Evolutionary conservation across 148 eudicot genomes (phyloP).

Genomic region (Chenopodium formosanum): DNA sequence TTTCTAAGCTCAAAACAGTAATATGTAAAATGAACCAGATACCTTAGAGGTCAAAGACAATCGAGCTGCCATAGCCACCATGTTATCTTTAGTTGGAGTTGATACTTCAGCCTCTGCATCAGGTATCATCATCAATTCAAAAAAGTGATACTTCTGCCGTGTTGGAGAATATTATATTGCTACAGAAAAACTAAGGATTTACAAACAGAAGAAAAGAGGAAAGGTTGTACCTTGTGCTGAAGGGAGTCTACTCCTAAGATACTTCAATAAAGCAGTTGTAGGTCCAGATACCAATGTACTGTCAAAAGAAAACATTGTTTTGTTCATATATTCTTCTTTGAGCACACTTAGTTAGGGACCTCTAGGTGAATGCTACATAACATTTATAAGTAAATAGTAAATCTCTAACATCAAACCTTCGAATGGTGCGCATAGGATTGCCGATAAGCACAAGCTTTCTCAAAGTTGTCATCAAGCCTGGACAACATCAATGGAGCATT

Average conservation of each 20-base stretch:
- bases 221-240: conserved; percentile 68
- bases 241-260: conserved; percentile 91
- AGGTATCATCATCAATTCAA: conserved; percentile 15
- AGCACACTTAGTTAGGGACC: neutral
- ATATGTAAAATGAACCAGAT: conserved; percentile 1
- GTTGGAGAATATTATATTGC: conserved; percentile 1
- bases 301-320: conserved; percentile 15
- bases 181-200: neutral
- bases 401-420: conserved; percentile 55
- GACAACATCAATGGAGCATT: conserved; percentile 8
- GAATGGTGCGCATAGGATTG: conserved; percentile 84
- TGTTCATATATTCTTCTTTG: conserved; percentile 6
- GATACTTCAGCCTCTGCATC: conserved; percentile 53
- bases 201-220: neutral
- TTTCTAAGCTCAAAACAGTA: neutral
- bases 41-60: conserved; percentile 86
- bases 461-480: conserved; percentile 87
- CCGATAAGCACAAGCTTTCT: conserved; percentile 86
- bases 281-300: conserved; percentile 90
- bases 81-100: conserved; percentile 64
- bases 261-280: conserved; percentile 75
- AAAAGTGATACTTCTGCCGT: conserved; percentile 5
- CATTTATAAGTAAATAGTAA: conserved; percentile 7
- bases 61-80: conserved; percentile 74
- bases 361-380: neutral